These are phyloP conservation scores for Litsea cubeba DNA, from an alignment of 164 flowering plant genomes.

Conservation along the genomic window DNA sequence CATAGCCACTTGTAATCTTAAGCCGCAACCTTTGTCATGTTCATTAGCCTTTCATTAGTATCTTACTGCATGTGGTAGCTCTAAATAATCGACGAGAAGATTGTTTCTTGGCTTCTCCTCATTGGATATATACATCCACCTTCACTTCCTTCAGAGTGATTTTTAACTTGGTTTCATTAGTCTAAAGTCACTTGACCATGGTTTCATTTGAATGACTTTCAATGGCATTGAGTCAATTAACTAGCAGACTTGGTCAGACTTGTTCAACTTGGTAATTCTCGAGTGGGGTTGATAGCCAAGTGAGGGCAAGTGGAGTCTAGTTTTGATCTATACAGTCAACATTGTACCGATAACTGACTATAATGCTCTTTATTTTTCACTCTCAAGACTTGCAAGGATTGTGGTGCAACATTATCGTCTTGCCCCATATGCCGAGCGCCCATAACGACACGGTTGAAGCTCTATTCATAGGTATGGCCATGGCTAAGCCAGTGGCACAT, in stretches of 20 bases:
- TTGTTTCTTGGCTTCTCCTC: background rate
- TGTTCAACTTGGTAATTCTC: too few relatives aligned
- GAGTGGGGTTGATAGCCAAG: too few relatives aligned
- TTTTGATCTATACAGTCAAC: background rate
- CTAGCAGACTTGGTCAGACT: too few relatives aligned
- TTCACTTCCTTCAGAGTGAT: background rate
- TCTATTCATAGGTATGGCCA: constrained; percentile 24
- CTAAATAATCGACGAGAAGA: background rate
- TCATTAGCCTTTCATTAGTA: too few relatives aligned
- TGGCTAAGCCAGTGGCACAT: background rate
- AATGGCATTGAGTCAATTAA: too few relatives aligned
- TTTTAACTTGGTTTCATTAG: too few relatives aligned
- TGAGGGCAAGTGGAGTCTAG: too few relatives aligned
- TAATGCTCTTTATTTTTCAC: background rate
- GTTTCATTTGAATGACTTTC: too few relatives aligned
- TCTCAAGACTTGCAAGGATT: constrained; percentile 72
- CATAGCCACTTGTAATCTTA: too few relatives aligned
- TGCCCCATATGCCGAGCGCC: constrained; percentile 77
- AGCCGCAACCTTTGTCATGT: too few relatives aligned
- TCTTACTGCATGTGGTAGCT: too few relatives aligned
- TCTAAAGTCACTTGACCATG: too few relatives aligned
- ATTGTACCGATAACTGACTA: background rate
- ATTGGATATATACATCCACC: background rate
- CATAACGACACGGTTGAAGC: constrained; percentile 54
- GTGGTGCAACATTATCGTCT: constrained; percentile 42